Base-by-base conservation (phyloP, 1,139 yeast species). In the Pichia sp. region DNA sequence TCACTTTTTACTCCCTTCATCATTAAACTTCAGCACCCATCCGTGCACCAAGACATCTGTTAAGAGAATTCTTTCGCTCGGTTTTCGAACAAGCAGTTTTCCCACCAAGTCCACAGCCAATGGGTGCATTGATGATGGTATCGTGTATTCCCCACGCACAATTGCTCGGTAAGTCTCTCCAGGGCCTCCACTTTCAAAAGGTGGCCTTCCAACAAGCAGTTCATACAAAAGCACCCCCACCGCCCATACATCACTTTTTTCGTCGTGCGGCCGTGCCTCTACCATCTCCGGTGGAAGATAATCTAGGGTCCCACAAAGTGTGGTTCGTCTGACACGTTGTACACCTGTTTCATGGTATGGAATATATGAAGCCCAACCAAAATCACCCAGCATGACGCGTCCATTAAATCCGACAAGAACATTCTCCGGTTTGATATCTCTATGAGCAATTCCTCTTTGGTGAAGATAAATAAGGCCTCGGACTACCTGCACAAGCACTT, bases 271-370 rank as follows among this genome's bases (percentile, higher is more conserved):
- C 55, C 77, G 78, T 3, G 86, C 81, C 54, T 84, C 95, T 12
- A 92, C 87, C 87, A 92, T 84, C 66, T 92, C 98, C 3, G 98
- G 98, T 0, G 98, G 95, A 20, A 92, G 66, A 58, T 92, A 92
- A 63, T 92, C 98, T 35, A 92, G 70, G 0, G 98, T 92, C 0
- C 98, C 98, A 64, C 98, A 92, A 67, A 92, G 77, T 0, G 98
- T 92, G 22, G 80, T 73, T 55, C 97, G 68, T 51, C 80, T 29
- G 51, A 10, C 48, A 47, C 16, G 16, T 20, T 45, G 67, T 1
- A 10, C 6, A 24, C 16, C 11, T 16, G 16, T 16, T 16, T 16
- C 16, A 16, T 16, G 16, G 16, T 16, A 16, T 16, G 32, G 33
- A 10, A 30, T 11, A 51, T 71, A 83, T 0, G 90, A 95, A 47